Percentiles rank a stretch among this genome's conserved stretches.
Evolutionary conservation across 2,329 filamentous ascomycete species (phyloP).

Genomic region (Calcarisporium arbuscula): DNA sequence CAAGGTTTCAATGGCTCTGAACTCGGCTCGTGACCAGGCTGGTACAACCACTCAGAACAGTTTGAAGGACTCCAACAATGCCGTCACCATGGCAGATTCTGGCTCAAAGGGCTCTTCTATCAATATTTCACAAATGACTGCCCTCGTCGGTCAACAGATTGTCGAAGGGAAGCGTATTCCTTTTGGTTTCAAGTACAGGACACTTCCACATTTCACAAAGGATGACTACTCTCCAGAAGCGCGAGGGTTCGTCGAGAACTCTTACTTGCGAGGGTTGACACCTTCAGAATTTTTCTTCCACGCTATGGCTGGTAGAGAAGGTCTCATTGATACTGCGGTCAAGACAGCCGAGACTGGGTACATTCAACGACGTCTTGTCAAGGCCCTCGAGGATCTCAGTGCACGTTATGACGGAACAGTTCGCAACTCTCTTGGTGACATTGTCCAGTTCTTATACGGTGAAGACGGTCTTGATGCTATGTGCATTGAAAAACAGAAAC

Average conservation of each 20-base stretch:
- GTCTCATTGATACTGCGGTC: constrained; percentile 98
- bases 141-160: constrained; percentile 94
- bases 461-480: constrained; percentile 94
- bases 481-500: constrained; percentile 85
- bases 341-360: constrained; percentile 99
- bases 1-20: constrained; percentile 89
- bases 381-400: constrained; percentile 95
- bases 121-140: constrained; percentile 99
- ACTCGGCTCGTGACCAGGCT: constrained; percentile 92
- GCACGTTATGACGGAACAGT: constrained; percentile 97
- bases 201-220: constrained; percentile 95
- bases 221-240: constrained; percentile 98
- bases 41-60: constrained; percentile 88
- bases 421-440: constrained; percentile 90
- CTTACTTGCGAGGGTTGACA: constrained; percentile 90
- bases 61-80: constrained; percentile 94
- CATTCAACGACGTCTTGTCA: constrained; percentile 96
- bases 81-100: constrained; percentile 90
- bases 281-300: constrained; percentile 99
- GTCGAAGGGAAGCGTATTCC: constrained; percentile 98
- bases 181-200: constrained; percentile 98
- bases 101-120: constrained; percentile 98
- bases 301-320: constrained; percentile 99
- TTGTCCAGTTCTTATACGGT: constrained; percentile 95
- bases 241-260: constrained; percentile 97